Percentiles rank a stretch among this genome's conserved stretches.
Evolutionary conservation across 495 filamentous ascomycete genomes (phyloP).

Genomic region (Tuber brumale): DNA sequence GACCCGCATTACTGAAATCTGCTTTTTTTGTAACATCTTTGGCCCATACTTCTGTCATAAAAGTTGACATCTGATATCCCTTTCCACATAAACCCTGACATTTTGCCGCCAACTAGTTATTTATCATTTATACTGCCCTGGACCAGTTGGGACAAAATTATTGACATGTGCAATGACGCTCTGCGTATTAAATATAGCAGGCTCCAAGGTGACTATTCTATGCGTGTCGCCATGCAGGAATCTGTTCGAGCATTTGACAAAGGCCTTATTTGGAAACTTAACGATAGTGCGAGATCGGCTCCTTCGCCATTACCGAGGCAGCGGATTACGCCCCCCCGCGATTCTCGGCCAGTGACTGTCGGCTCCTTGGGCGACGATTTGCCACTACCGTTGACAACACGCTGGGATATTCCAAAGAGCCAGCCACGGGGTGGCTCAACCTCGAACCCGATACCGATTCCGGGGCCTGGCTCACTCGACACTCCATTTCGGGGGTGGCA

Average conservation of each 20-base stretch:
- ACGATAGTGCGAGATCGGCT: constrained; percentile 35
- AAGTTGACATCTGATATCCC: constrained; percentile 28
- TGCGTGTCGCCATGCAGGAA: constrained; percentile 29
- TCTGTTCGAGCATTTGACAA: constrained; percentile 36
- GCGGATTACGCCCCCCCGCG: constrained; percentile 22
- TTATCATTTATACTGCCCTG: constrained; percentile 5
- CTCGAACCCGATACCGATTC: constrained; percentile 35
- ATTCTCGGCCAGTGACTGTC: constrained; percentile 26
- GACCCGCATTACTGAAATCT: constrained; percentile 31
- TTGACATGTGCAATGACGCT: constrained; percentile 33
- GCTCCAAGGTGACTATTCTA: constrained; percentile 30
- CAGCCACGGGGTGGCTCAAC: constrained; percentile 21
- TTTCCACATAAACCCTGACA: constrained; percentile 16
- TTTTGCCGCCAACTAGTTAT: constrained; percentile 13
- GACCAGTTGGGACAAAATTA: constrained; percentile 16
- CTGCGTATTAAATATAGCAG: constrained; percentile 26
- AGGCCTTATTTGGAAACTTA: constrained; percentile 37
- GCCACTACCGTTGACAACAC: constrained; percentile 22
- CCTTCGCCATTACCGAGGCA: constrained; percentile 29
- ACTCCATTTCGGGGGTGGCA: constrained; percentile 35
- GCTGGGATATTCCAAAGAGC: constrained; percentile 27
- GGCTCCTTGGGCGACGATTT: constrained; percentile 19
- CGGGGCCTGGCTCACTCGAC: constrained; percentile 29
- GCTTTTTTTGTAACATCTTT: constrained; percentile 34
- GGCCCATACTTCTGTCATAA: constrained; percentile 17